Evolutionary conservation across 805 yeast genomes (phyloP).

Genomic region (Yarrowia sp.): DNA sequence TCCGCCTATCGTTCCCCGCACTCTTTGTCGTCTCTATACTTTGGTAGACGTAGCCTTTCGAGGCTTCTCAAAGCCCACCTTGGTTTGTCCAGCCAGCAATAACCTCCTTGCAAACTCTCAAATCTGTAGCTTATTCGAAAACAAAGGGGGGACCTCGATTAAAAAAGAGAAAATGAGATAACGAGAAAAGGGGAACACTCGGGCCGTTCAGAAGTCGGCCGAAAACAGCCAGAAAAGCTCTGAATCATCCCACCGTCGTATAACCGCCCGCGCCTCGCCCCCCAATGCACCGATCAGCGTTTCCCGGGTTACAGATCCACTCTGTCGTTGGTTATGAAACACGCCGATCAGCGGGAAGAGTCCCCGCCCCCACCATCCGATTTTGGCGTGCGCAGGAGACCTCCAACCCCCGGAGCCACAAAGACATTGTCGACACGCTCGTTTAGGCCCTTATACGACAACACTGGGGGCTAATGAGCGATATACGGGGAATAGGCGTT

Average conservation of each 20-base stretch:
- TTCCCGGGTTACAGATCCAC: not conserved
- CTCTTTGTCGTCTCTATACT: slow-evolving; percentile 2
- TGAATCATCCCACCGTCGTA: no score
- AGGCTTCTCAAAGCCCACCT: no score
- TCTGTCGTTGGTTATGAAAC: not conserved
- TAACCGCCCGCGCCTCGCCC: not conserved
- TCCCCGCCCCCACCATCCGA: slow-evolving; percentile 20
- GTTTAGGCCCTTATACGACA: slow-evolving; percentile 7
- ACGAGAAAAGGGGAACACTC: no score
- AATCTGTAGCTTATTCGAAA: no score
- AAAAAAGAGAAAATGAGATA: no score
- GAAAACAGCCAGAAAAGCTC: no score
- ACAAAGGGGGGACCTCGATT: no score
- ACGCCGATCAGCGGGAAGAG: slow-evolving; percentile 22
- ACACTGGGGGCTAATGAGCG: slow-evolving; percentile 1
- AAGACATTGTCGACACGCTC: slow-evolving; percentile 14
- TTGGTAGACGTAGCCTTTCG: not conserved
- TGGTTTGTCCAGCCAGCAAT: no score
- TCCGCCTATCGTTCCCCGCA: slow-evolving; percentile 32
- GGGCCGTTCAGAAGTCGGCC: no score
- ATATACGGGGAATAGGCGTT: slow-evolving; percentile 24
- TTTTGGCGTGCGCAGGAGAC: not conserved
- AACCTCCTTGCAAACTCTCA: no score
- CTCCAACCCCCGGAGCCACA: not conserved
- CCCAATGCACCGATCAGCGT: not conserved